Base-by-base conservation (phyloP, 2,329 filamentous ascomycete genomes). In the Xylaria sp. region DNA sequence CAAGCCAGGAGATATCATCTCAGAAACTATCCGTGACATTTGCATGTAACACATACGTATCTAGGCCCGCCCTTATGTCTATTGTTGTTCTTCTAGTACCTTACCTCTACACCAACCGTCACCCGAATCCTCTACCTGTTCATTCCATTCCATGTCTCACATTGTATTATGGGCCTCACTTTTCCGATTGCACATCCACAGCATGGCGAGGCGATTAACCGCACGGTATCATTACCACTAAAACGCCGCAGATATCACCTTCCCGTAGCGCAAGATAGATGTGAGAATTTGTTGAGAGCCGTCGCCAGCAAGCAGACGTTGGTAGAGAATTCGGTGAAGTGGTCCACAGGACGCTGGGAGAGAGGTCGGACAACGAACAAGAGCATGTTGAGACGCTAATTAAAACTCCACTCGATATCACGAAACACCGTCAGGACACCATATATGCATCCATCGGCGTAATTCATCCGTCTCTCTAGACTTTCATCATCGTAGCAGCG, bases 1-100 rank as follows among this genome's bases (percentile, higher is more conserved):
- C 15, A 31, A 10, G 23, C 6, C 31, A 51, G 41, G 28, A 25
- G 46, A 2, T 15, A 54, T n/a, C 25, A 28, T 46, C 37, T 37
- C 39, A 37, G n/a, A 62, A 48, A 62, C 25, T 66, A 58, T 54
- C 58, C n/a, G 57, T 62, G 34, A 57, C 57, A 62, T 62, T 46
- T 13, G 44, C 39, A 61, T 65, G 55, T 20, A 52, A 51, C 31
- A 48, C 44, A 37, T 46, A 46, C 44, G 57, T 48, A 20, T 23
- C 18, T 20, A 20, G 18, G 2, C 18, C 44, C 20, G 25, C 25
- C 28, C 37, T 34, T 23, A 23, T n/a, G 50, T 34, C 41, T 41
- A 41, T 23, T 28, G 34, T 39, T 28, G 28, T 28, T 28, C 28
- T 5, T 28, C 28, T 28, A 28, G 28, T 28, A 28, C 28, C 4